Percentiles rank a stretch among this genome's conserved stretches.
These are phyloP conservation scores for Zymoseptoria crescenta DNA, from an alignment of 2,329 filamentous ascomycete species.

Conservation along the genomic window DNA sequence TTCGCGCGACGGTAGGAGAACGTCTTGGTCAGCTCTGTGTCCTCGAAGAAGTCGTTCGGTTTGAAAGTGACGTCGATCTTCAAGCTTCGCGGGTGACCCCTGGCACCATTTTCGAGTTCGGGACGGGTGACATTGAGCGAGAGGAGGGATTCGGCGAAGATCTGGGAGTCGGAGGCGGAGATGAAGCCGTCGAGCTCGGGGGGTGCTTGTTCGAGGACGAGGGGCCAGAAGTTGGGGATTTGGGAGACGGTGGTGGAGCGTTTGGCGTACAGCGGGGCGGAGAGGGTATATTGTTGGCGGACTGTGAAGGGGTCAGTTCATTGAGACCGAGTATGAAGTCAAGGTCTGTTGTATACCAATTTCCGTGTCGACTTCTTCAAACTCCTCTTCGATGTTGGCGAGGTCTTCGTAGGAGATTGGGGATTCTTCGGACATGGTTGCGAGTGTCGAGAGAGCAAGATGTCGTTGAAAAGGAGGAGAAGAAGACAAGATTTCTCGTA, in stretches of 20 bases:
- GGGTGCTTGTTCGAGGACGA: slow-evolving; percentile 82
- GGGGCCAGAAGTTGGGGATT: slow-evolving; percentile 89
- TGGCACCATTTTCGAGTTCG: slow-evolving; percentile 53
- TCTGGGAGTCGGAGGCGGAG: slow-evolving; percentile 66
- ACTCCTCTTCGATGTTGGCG: slow-evolving; percentile 70
- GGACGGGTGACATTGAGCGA: slow-evolving; percentile 69
- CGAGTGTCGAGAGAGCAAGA: neutral
- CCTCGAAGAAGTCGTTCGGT: slow-evolving; percentile 74
- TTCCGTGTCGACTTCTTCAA: slow-evolving; percentile 74
- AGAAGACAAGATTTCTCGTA: neutral
- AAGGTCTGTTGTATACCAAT: slow-evolving; percentile 54
- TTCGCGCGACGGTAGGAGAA: slow-evolving; percentile 73
- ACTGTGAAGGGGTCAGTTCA: slow-evolving; percentile 16
- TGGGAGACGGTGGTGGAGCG: slow-evolving; percentile 61
- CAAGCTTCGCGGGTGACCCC: slow-evolving; percentile 73
- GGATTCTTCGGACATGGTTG: slow-evolving; percentile 15
- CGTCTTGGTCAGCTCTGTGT: slow-evolving; percentile 76
- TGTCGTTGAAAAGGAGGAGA: neutral
- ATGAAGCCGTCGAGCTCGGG: slow-evolving; percentile 83
- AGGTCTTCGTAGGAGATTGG: slow-evolving; percentile 66
- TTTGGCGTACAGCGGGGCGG: slow-evolving; percentile 65
- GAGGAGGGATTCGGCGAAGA: slow-evolving; percentile 62
- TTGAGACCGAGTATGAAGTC: neutral
- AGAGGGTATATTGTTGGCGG: slow-evolving; percentile 53
- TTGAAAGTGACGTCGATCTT: slow-evolving; percentile 69